Conservation (phyloP, 352 stramenopile genomes). For the Blastocystis sp. region DNA sequence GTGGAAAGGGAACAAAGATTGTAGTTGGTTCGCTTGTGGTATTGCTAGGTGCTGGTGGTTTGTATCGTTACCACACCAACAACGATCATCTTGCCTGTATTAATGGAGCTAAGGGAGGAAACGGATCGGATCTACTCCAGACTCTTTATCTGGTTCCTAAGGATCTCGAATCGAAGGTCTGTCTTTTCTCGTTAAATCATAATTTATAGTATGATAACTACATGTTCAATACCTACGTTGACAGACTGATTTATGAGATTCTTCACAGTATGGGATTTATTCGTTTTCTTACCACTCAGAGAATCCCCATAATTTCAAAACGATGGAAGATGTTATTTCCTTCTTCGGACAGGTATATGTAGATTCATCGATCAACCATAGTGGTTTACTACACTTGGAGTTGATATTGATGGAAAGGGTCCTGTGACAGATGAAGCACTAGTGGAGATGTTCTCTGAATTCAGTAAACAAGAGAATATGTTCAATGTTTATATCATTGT, state of each 20-base stretch:
- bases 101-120: conserved; percentile 3
- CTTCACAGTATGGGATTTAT: not conserved
- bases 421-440: not conserved
- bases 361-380: not conserved
- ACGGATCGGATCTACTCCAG: conserved; percentile 3
- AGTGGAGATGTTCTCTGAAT: conserved; percentile 49
- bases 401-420: conserved; percentile 23
- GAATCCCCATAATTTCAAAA: conserved; percentile 44
- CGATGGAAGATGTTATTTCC: conserved; percentile 30
- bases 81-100: conserved; percentile 55
- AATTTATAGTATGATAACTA: conserved; percentile 28
- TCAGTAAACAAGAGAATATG: conserved; percentile 52
- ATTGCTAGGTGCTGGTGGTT: not conserved
- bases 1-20: conserved; percentile 13
- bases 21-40: not conserved
- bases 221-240: conserved; percentile 23
- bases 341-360: conserved; percentile 34
- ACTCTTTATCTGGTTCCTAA: conserved; percentile 44
- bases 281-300: not conserved
- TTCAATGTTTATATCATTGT: conserved; percentile 56
- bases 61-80: not conserved
- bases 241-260: conserved; percentile 42
- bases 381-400: conserved; percentile 49
- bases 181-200: not conserved
- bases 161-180: conserved; percentile 44